Percentiles rank a stretch among this genome's conserved stretches.
Evolutionary conservation across 495 filamentous ascomycete species (phyloP).

Genomic region (Trichoderma erinaceum): DNA sequence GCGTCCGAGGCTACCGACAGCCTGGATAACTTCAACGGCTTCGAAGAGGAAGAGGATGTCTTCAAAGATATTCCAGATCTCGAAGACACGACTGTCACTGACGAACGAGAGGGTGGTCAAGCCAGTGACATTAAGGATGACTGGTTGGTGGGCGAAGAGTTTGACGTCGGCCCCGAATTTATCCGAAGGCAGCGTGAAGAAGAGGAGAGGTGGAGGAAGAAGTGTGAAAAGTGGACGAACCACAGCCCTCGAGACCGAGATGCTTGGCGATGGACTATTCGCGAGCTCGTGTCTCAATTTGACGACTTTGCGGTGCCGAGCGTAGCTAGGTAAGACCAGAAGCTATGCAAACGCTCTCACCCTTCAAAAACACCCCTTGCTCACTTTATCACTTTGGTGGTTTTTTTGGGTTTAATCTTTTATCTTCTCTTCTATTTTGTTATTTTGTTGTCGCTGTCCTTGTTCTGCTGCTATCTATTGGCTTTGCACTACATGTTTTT

Average conservation of each 20-base stretch:
- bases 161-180: constrained; percentile 94
- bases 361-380: neutral
- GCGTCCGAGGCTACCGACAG: constrained; percentile 38
- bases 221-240: constrained; percentile 70
- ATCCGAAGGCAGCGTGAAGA: constrained; percentile 82
- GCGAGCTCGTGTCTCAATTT: constrained; percentile 34
- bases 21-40: constrained; percentile 70
- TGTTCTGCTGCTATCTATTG: constrained; percentile 9
- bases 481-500: constrained; percentile 13
- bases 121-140: constrained; percentile 60
- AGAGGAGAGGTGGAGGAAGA: constrained; percentile 82
- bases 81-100: constrained; percentile 41
- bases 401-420: neutral
- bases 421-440: neutral
- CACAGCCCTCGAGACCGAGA: constrained; percentile 33
- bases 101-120: constrained; percentile 35
- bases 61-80: constrained; percentile 53
- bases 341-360: neutral
- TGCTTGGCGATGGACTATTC: constrained; percentile 44
- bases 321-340: neutral
- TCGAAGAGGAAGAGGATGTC: constrained; percentile 58
- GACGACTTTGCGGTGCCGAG: constrained; percentile 13
- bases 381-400: neutral
- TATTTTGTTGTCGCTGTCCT: neutral
- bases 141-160: constrained; percentile 88